Conservation (phyloP, 306 rosid species). For the Fragaria ananassa region DNA sequence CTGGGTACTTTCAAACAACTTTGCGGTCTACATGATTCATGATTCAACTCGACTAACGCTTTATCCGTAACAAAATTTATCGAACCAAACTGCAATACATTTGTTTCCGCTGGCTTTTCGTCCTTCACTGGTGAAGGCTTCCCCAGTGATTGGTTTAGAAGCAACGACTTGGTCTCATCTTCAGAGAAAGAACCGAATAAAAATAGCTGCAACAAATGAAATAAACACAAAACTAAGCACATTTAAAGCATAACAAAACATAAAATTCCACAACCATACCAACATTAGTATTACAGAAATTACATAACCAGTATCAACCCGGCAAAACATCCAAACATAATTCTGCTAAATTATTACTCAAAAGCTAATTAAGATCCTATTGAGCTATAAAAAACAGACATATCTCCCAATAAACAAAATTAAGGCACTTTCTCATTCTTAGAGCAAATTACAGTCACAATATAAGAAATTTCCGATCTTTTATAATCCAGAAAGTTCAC, state of each 20-base stretch:
- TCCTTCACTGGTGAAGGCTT: constrained; percentile 36
- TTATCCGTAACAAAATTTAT: constrained; percentile 35
- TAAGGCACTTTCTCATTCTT: not conserved
- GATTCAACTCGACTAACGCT: constrained; percentile 16
- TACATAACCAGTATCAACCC: not conserved
- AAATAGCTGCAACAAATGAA: constrained; percentile 38
- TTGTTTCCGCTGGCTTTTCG: constrained; percentile 48
- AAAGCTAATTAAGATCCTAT: not conserved
- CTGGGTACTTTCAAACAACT: constrained; percentile 29
- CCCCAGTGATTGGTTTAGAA: constrained; percentile 40
- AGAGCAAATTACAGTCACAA: not conserved
- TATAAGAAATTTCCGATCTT: not conserved
- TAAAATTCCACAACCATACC: not conserved
- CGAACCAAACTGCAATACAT: constrained; percentile 67
- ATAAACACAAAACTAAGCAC: not conserved
- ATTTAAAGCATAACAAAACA: not conserved
- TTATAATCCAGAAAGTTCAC: not conserved
- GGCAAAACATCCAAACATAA: not conserved
- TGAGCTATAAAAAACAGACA: not conserved
- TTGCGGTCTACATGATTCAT: constrained; percentile 30
- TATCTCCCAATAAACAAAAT: no score
- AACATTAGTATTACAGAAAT: not conserved
- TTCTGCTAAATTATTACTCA: not conserved
- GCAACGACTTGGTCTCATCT: constrained; percentile 74
- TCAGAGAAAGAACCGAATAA: constrained; percentile 89